Conservation (phyloP, 2,329 filamentous ascomycete species). For the Aureobasidium sp. region DNA sequence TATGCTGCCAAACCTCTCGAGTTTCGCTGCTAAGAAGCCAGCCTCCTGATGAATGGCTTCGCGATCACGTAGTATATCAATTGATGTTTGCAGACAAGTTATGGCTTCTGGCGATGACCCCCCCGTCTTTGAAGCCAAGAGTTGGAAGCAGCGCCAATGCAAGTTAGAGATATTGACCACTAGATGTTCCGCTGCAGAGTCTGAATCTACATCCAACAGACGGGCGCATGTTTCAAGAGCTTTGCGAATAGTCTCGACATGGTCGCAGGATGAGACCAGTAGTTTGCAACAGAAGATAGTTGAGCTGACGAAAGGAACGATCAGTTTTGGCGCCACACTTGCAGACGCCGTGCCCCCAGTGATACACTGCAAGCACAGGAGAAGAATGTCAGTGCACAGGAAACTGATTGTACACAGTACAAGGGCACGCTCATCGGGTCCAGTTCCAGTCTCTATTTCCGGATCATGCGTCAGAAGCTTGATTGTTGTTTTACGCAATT, state of each 20-base stretch:
- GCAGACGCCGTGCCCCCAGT: neutral
- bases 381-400: neutral
- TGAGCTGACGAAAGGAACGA: slow-evolving; percentile 1
- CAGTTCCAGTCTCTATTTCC: neutral
- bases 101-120: neutral
- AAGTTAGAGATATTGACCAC: slow-evolving; percentile 59
- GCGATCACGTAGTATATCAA: slow-evolving; percentile 52
- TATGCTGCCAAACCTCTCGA: slow-evolving; percentile 55
- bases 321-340: neutral
- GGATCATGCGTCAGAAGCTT: neutral
- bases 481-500: neutral
- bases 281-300: neutral
- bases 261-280: neutral
- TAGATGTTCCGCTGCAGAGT: neutral
- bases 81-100: slow-evolving; percentile 26
- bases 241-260: neutral
- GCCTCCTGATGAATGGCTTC: slow-evolving; percentile 47
- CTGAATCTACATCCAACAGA: neutral
- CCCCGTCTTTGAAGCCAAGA: neutral
- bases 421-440: neutral
- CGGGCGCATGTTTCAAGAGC: neutral
- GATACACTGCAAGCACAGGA: neutral
- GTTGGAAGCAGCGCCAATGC: slow-evolving; percentile 49
- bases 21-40: slow-evolving; percentile 53
- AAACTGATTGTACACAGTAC: neutral